Evolutionary conservation across 2,329 filamentous ascomycete genomes (phyloP).

Genomic region (Herpomyces periplanetae): DNA sequence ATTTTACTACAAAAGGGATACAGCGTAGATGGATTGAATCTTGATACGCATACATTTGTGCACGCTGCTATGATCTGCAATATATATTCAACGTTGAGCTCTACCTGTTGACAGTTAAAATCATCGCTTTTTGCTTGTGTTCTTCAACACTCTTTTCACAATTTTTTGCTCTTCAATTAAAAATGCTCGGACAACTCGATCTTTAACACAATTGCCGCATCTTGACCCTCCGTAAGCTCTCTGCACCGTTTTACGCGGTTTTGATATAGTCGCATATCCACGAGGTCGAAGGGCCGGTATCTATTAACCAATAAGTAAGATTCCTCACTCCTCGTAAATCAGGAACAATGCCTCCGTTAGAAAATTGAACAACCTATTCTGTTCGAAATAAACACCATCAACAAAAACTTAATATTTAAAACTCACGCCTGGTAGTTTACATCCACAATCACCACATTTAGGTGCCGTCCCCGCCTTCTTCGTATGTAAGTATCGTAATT

Average conservation of each 20-base stretch:
- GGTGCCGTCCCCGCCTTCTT: slow-evolving; percentile 96
- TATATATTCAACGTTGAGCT: no score
- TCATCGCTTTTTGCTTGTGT: neutral
- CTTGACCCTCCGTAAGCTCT: slow-evolving; percentile 91
- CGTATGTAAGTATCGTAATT: slow-evolving; percentile 86
- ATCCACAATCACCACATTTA: slow-evolving; percentile 96
- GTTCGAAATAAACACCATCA: no score
- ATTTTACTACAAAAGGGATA: no score
- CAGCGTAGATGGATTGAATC: no score
- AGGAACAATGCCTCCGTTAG: no score
- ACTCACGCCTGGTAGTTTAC: slow-evolving; percentile 93
- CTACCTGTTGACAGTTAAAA: no score
- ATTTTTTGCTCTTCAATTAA: slow-evolving; percentile 99
- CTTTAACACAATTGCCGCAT: slow-evolving; percentile 93
- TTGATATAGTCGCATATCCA: slow-evolving; percentile 85
- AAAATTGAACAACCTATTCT: no score
- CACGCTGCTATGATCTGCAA: no score
- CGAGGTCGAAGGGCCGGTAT: slow-evolving; percentile 84
- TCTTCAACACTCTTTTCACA: slow-evolving; percentile 46
- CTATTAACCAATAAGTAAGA: slow-evolving; percentile 11
- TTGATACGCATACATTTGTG: no score
- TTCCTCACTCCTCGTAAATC: slow-evolving; percentile 4
- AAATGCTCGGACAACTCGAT: slow-evolving; percentile 90
- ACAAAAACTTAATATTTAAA: no score
- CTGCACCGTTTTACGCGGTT: slow-evolving; percentile 97